Conservation (phyloP, 495 filamentous ascomycete genomes). For the Friedmanniomyces simplex region DNA sequence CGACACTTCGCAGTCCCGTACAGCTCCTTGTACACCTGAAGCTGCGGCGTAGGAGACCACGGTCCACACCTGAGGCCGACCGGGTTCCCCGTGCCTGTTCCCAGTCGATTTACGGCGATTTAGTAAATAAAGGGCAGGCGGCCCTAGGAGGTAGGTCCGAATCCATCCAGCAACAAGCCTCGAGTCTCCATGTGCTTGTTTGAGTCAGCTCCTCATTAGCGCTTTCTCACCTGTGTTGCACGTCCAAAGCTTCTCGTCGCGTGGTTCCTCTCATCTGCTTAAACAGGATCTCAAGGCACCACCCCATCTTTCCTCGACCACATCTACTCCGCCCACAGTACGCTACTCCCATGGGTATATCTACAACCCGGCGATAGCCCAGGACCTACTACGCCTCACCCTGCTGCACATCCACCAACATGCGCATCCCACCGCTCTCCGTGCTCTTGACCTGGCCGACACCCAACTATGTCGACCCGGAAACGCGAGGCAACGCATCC, state of each 20-base stretch:
- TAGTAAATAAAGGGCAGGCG: not conserved
- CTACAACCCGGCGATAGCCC: not conserved
- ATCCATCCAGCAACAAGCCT: not conserved
- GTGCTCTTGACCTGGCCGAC: conserved; percentile 23
- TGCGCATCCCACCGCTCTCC: conserved; percentile 23
- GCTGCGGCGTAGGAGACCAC: no score
- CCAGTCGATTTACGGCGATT: not conserved
- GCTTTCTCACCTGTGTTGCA: not conserved
- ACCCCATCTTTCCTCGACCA: not conserved
- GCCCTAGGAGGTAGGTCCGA: not conserved
- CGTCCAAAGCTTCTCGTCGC: not conserved
- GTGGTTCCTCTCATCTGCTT: not conserved
- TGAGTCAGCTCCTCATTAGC: not conserved
- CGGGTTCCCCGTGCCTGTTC: no score
- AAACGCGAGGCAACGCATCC: conserved; percentile 21
- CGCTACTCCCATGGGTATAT: not conserved
- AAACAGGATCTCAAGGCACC: not conserved
- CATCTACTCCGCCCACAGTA: not conserved
- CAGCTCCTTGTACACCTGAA: no score
- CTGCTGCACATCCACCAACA: conserved; percentile 4
- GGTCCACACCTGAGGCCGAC: no score
- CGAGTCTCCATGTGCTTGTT: not conserved
- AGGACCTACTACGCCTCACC: not conserved
- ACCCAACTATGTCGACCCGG: conserved; percentile 26
- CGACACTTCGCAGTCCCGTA: not conserved